These are phyloP conservation scores for Blastobotrys malaysiensis DNA, from an alignment of 1,139 yeast genomes.

Conservation along the genomic window DNA sequence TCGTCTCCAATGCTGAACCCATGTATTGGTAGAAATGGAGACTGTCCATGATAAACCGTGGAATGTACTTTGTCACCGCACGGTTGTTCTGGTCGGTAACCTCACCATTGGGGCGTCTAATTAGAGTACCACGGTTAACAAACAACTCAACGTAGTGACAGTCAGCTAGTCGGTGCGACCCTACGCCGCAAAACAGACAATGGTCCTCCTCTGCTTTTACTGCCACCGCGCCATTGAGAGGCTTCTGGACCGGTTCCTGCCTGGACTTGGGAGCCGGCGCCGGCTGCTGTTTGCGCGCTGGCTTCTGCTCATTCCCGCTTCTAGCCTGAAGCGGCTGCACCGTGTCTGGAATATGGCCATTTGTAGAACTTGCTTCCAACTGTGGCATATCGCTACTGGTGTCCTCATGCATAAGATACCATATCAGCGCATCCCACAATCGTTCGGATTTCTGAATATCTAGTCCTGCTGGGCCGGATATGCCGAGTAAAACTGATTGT, in stretches of 20 bases:
- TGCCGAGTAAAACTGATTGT: background rate
- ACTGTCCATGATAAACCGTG: constrained; percentile 9
- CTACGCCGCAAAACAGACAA: constrained; percentile 10
- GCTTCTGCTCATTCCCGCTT: background rate
- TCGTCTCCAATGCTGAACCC: background rate
- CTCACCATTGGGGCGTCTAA: constrained; percentile 2
- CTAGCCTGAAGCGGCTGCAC: background rate
- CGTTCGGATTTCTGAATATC: background rate
- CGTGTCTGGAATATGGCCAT: background rate
- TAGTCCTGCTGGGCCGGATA: background rate
- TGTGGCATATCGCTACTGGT: background rate
- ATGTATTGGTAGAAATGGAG: constrained; percentile 6
- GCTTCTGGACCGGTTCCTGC: background rate
- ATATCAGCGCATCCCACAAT: constrained; percentile 3
- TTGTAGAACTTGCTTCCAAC: background rate
- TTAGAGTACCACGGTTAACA: constrained; percentile 6
- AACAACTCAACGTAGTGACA: constrained; percentile 7
- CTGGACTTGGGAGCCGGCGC: background rate
- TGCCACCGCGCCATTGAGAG: no score
- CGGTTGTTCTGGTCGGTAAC: constrained; percentile 5
- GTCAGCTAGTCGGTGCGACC: constrained; percentile 4
- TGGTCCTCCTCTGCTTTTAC: constrained; percentile 7
- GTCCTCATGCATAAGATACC: constrained; percentile 1
- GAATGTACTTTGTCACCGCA: constrained; percentile 6
- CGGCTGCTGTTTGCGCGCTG: background rate